Percentiles rank a stretch among this genome's conserved stretches.
Conservation (phyloP, 2,329 filamentous ascomycete genomes). For the Aquanectria penicillioides region DNA sequence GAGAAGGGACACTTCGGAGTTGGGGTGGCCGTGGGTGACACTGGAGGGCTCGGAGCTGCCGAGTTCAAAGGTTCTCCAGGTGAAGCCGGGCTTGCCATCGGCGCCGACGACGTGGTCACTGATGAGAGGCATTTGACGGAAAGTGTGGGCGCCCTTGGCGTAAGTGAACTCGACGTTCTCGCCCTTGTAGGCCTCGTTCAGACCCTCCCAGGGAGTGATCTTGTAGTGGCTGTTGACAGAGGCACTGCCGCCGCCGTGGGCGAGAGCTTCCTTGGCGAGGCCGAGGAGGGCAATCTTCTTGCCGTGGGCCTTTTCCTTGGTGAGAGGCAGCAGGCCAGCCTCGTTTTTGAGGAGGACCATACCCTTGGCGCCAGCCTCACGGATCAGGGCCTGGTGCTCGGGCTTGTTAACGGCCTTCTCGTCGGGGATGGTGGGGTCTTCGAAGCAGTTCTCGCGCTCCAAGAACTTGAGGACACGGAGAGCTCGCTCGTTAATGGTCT, state of each 20-base stretch:
- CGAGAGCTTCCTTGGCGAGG: conserved; percentile 39
- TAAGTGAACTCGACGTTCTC: conserved; percentile 32
- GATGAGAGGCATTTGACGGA: conserved; percentile 24
- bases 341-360: conserved; percentile 72
- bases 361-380: conserved; percentile 54
- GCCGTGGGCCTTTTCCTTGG: conserved; percentile 37
- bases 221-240: conserved; percentile 43
- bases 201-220: conserved; percentile 42
- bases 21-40: conserved; percentile 29
- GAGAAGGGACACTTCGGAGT: conserved; percentile 26
- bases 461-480: neutral
- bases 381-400: conserved; percentile 33
- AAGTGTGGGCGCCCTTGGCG: conserved; percentile 27
- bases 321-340: conserved; percentile 63
- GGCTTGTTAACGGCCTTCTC: conserved; percentile 35
- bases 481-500: conserved; percentile 9
- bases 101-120: conserved; percentile 33
- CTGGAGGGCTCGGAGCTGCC: conserved; percentile 25
- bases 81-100: conserved; percentile 40
- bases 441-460: conserved; percentile 2
- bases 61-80: conserved; percentile 29
- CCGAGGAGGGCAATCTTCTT: conserved; percentile 42
- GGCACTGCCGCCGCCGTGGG: conserved; percentile 46
- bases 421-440: conserved; percentile 18
- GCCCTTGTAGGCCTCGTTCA: conserved; percentile 29